Base-by-base conservation (phyloP, 805 yeast species). In the Barnettozyma wickerhamii region DNA sequence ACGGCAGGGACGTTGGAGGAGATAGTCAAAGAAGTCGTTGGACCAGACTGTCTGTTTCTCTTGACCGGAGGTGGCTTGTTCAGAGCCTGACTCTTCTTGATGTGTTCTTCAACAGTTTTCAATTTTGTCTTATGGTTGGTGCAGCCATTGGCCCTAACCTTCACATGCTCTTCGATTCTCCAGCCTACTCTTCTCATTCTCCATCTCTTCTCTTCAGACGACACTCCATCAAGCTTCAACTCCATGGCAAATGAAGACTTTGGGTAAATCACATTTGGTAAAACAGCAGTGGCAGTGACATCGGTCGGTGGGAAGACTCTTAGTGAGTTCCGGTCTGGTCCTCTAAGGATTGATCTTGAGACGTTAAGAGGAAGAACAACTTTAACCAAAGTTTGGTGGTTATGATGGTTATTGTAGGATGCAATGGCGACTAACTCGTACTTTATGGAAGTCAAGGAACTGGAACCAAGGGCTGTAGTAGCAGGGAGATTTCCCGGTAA, bases 241-340 rank as follows among this genome's bases (percentile, higher is more conserved):
- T 89, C 97, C 18, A 91, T 71, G 0, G 93, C 84, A 56, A 93
- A 87, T 1, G 82, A 71, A 0, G 96, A 83, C 58, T 85, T 82
- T 10, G 98, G 98, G 60, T 86, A 86, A 24, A 86, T 74, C 13
- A 89, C 95, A 48, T 84, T 84, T 2, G 99, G 99, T 37, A 93
- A 67, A 13, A 81, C 84, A 7, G 95, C 93, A 20, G 84, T 77
- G 6, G 96, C 95, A 3, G 88, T 81, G 28, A 93, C 81, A 32
- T 84, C 85, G 0, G 98, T 91, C 7, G 99, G 98, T 1, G 99
- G 99, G 62, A 93, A 93, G 1, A 93, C 86, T 46, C 99, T 74
- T 29, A 88, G 65, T 1, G 96, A 86, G 55, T 85, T 87, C 51
- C 89, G 72, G 58, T 90, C 96, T 3, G 86, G 85, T 6, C 93